These are phyloP conservation scores for Mesostigma viride DNA, from an alignment of 139 green algal species.

Conservation along the genomic window DNA sequence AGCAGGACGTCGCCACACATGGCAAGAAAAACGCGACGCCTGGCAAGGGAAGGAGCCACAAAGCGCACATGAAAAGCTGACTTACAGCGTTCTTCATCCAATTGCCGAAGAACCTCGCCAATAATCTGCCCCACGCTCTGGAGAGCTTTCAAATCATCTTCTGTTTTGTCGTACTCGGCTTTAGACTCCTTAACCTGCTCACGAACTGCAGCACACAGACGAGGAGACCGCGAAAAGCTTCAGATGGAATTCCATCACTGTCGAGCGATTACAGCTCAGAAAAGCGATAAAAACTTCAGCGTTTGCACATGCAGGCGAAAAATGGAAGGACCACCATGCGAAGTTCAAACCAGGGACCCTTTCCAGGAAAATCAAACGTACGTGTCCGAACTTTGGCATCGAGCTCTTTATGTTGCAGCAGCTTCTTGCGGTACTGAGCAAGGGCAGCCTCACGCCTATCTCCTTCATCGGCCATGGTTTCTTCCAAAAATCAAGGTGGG, in stretches of 20 bases:
- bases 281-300: neutral
- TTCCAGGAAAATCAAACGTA: constrained; percentile 21
- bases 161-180: constrained; percentile 96
- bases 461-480: too few relatives aligned
- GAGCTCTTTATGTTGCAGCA: constrained; percentile 78
- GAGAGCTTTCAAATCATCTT: constrained; percentile 95
- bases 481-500: too few relatives aligned
- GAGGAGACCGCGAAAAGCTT: neutral
- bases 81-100: constrained; percentile 95
- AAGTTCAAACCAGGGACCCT: neutral
- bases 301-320: constrained; percentile 1
- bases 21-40: neutral
- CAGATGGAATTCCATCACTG: neutral
- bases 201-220: constrained; percentile 31
- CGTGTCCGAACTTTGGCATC: constrained; percentile 52
- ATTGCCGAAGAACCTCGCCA: constrained; percentile 90
- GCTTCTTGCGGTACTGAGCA: constrained; percentile 67
- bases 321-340: neutral
- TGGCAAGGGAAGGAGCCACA: neutral
- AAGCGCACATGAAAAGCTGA: too few relatives aligned
- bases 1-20: neutral
- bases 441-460: constrained; percentile 45
- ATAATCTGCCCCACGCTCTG: constrained; percentile 99
- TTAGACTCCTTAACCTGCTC: constrained; percentile 70
- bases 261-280: neutral